Base-by-base conservation (phyloP, 768 basidiomycete species). In the Pulveroboletus sp. region DNA sequence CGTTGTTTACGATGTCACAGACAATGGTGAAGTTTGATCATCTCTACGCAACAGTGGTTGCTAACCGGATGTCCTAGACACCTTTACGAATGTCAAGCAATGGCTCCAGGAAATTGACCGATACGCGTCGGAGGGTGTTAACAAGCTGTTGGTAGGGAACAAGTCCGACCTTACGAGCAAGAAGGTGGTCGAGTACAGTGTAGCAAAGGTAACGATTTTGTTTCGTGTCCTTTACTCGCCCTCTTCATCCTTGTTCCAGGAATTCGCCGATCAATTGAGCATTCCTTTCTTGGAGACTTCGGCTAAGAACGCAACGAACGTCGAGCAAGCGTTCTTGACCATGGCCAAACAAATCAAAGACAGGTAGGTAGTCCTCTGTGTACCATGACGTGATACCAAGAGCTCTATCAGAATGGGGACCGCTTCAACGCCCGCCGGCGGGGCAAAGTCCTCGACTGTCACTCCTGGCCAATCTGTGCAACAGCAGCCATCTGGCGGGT, bases 261-360 rank as follows among this genome's bases (percentile, higher is more conserved):
- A 95, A 78, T 89, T 98, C 63, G 92, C 96, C 26, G 93, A 97
- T 66, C 93, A 97, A 67, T 77, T 98, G 58, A 79, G 77, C 54
- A 86, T 99, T 60, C 86, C 92, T 41, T 98, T 96, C 85, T 74
- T 99, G 66, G 96, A 99, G 77, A 99, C 96, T 11, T 93, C 89
- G n/a, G 96, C 96, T 32, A 98, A 98, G 88, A 93, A 89, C 62
- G 92, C 94, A 46, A 94, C 93, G 54, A 96, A 96, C 61, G 96
- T 99, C 52, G 96, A 99, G 70, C 93, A 99, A 71, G 94, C 96
- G 6, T 99, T 99, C 82, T 85, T 97, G 77, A 94, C 93, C 28
- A 91, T 99, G 82, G 94, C 96, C 4, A 90, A 95, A 77, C 90
- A 92, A 72, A 92, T 93, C 67, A 92, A 93, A 69, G 90, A 93